A percentile compares a stretch with the other conserved stretches of the same genome.
These are phyloP conservation scores for Yamadazyma olivae DNA, from an alignment of 805 yeast genomes.

Conservation along the genomic window DNA sequence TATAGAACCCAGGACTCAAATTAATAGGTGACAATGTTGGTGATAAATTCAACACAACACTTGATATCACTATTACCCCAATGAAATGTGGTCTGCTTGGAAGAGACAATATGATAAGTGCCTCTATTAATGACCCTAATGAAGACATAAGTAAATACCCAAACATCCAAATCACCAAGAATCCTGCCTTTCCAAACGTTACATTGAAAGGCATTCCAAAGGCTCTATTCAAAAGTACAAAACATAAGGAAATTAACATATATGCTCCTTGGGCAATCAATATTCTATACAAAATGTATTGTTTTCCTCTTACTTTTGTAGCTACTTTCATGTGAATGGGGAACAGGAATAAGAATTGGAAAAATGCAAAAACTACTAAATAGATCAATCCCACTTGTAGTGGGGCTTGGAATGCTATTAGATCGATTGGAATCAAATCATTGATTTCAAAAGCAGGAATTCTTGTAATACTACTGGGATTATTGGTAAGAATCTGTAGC, in stretches of 20 bases:
- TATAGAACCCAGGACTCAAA: slow-evolving; percentile 23
- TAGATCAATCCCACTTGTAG: slow-evolving; percentile 31
- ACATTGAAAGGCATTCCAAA: slow-evolving; percentile 19
- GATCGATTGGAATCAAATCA: slow-evolving; percentile 23
- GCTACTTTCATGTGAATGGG: slow-evolving; percentile 26
- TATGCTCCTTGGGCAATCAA: slow-evolving; percentile 26
- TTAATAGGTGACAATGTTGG: slow-evolving; percentile 28
- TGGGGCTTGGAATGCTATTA: slow-evolving; percentile 27
- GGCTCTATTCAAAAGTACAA: slow-evolving; percentile 26
- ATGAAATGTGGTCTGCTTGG: slow-evolving; percentile 24
- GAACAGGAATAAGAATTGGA: slow-evolving; percentile 27
- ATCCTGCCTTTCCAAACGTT: slow-evolving; percentile 30
- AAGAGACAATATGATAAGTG: slow-evolving; percentile 19
- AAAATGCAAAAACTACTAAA: slow-evolving; percentile 30
- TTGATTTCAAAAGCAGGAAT: slow-evolving; percentile 20
- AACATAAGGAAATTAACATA: slow-evolving; percentile 23
- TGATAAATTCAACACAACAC: slow-evolving; percentile 27
- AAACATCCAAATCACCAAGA: slow-evolving; percentile 31
- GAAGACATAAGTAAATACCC: slow-evolving; percentile 27
- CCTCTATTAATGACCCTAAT: slow-evolving; percentile 29
- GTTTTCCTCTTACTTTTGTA: slow-evolving; percentile 21
- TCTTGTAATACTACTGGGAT: slow-evolving; percentile 23
- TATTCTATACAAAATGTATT: slow-evolving; percentile 22
- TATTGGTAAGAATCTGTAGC: slow-evolving; percentile 6
- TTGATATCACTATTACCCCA: slow-evolving; percentile 25